Base-by-base conservation (phyloP, 2,329 filamentous ascomycete genomes). In the Fusarium devonianum region DNA sequence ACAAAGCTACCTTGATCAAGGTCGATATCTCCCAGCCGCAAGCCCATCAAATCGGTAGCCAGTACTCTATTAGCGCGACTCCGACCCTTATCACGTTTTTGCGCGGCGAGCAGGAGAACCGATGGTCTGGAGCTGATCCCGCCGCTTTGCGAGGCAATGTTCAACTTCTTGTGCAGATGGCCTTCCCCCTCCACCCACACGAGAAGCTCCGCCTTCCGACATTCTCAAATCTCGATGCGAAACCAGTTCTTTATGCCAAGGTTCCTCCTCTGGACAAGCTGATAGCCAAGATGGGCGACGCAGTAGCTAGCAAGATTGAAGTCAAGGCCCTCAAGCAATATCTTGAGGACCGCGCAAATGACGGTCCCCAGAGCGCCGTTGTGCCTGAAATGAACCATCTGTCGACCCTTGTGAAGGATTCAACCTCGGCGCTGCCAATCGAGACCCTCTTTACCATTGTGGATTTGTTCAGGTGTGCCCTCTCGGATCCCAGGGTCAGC, bases 31-130 rank as follows among this genome's bases (percentile, higher is more conserved):
- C 84, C 12, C 75, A 79, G 10, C 85, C 84, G 11, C 75, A 80
- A 13, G 85, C 87, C 3, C 81, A 79, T 46, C 83, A 84, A 53
- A 83, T 90, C 36, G 85, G 80, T 17, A 77, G 77, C 30, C 80
- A 79, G 50, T 95, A 89, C 67, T 74, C 78, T 2, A 81, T 97
- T 40, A 80, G 83, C 2, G 87, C 87, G 4, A 96, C 92, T 0
- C 93, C 93, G 1, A 96, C 92, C 0, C 96, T 97, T 66, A 83
- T 94, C 65, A 93, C 91, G 0, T 95, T 92, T 66, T 73, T 93
- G 7, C 86, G 81, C 41, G 91, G 92, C 2, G 73, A 86, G 51
- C 84, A 93, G 67, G 82, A 90, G 37, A 87, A 91, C 54, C 82
- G 88, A 59, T 97, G 92, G 92, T 82, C 80, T 38, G 92, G 92